Percentiles rank a stretch among this genome's conserved stretches.
Evolutionary conservation across 495 filamentous ascomycete species (phyloP).

Genomic region (Alectoria sarmentosa): DNA sequence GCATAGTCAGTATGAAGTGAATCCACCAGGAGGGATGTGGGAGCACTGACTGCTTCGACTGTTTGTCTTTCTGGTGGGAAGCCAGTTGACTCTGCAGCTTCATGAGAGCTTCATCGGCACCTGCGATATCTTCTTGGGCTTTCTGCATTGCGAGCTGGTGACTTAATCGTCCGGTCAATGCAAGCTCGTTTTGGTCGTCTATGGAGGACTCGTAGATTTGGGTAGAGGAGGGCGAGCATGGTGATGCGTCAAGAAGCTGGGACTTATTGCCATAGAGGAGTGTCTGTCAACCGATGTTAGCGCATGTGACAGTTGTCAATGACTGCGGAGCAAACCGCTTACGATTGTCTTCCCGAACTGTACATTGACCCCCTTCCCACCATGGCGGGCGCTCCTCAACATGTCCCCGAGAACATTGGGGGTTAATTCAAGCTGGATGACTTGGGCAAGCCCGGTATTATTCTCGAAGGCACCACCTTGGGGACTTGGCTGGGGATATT

Average conservation of each 20-base stretch:
- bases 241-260: conserved; percentile 42
- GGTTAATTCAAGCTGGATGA: conserved; percentile 59
- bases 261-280: conserved; percentile 48
- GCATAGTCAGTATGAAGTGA: conserved; percentile 28
- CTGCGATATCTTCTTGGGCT: conserved; percentile 46
- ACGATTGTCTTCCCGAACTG: conserved; percentile 50
- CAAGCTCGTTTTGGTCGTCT: conserved; percentile 39
- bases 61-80: conserved; percentile 44
- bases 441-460: conserved; percentile 33
- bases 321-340: conserved; percentile 33
- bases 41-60: conserved; percentile 41
- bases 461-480: conserved; percentile 27
- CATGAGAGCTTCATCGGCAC: conserved; percentile 45
- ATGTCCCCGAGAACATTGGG: conserved; percentile 63
- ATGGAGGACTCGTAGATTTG: conserved; percentile 43
- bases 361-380: conserved; percentile 54
- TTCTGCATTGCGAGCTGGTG: conserved; percentile 51
- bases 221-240: conserved; percentile 40
- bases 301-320: conserved; percentile 33
- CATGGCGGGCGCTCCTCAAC: conserved; percentile 56
- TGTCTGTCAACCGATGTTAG: conserved; percentile 36
- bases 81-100: conserved; percentile 50
- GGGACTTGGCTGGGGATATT: conserved; percentile 30
- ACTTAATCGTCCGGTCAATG: conserved; percentile 48
- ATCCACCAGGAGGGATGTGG: neutral